A percentile compares a stretch with the other conserved stretches of the same genome.
Conservation (phyloP, 257 asterid species). For the Parsonsia alboflavescens region DNA sequence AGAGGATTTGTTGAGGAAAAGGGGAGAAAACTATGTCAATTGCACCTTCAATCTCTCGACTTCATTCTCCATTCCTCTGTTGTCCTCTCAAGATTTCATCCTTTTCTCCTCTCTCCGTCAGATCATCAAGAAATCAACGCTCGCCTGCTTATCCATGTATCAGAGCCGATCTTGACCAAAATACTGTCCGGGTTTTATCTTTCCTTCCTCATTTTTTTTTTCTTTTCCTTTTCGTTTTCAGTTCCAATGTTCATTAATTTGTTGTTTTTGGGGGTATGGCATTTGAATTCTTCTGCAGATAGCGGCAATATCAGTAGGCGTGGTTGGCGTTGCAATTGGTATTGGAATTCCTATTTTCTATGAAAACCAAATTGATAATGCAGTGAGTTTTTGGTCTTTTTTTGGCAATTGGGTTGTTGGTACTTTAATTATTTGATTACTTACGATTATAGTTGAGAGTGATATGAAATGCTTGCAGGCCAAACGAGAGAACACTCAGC, state of each 20-base stretch:
- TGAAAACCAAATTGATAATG: constrained; percentile 78
- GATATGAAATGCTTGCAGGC: constrained; percentile 38
- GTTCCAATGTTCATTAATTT: neutral
- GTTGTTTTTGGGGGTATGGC: constrained; percentile 7
- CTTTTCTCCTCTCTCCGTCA: constrained; percentile 32
- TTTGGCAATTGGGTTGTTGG: neutral
- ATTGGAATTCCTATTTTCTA: constrained; percentile 92
- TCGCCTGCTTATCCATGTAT: constrained; percentile 57
- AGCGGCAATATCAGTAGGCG: constrained; percentile 78
- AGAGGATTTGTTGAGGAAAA: neutral
- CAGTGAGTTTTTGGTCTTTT: constrained; percentile 41
- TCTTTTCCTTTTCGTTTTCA: neutral
- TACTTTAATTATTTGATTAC: neutral
- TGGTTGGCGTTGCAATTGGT: constrained; percentile 77
- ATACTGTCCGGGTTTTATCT: constrained; percentile 42
- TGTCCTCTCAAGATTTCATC: constrained; percentile 46
- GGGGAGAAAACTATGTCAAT: constrained; percentile 30
- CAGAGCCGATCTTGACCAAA: constrained; percentile 93
- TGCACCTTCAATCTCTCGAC: constrained; percentile 51
- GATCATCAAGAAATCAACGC: constrained; percentile 31
- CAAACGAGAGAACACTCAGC: constrained; percentile 82
- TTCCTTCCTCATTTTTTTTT: neutral
- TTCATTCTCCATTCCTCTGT: constrained; percentile 51
- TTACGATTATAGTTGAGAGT: neutral
- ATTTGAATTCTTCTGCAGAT: constrained; percentile 36